Evolutionary conservation across 306 rosid genomes (phyloP).

Genomic region (Citrullus amarus): DNA sequence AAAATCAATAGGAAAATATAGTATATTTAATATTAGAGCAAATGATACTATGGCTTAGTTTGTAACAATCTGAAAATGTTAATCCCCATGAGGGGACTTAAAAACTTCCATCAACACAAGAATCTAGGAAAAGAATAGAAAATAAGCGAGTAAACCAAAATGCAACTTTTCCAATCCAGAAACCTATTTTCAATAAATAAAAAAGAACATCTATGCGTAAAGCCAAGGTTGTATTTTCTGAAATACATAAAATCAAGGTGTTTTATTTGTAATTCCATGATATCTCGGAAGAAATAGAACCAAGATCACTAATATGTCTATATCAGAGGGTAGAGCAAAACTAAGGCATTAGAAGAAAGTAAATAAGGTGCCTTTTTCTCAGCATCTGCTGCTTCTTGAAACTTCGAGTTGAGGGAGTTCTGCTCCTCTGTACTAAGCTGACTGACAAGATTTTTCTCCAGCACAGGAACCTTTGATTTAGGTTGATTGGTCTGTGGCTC

Average conservation of each 20-base stretch:
- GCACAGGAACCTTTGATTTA: constrained; percentile 58
- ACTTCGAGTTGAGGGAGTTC: constrained; percentile 50
- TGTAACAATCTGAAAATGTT: neutral
- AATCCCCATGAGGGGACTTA: neutral
- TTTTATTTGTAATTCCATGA: neutral
- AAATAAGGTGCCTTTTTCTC: constrained; percentile 55
- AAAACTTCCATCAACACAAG: neutral
- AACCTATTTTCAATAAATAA: neutral
- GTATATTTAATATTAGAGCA: neutral
- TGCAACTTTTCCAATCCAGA: neutral
- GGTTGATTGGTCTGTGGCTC: constrained; percentile 39
- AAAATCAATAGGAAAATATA: neutral
- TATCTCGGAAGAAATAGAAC: neutral
- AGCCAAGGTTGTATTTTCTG: neutral
- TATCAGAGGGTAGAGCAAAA: neutral
- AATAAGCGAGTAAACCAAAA: neutral
- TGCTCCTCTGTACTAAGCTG: constrained; percentile 91
- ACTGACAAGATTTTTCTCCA: constrained; percentile 71
- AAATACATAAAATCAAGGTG: too few species aligned
- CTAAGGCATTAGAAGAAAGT: constrained; percentile 5
- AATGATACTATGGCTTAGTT: neutral
- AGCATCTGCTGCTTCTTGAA: constrained; percentile 82
- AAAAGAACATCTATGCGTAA: neutral
- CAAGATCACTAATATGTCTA: neutral
- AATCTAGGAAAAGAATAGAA: neutral